phyloP scores from a whole-genome alignment of 75 land plant species.

The Pinus tabuliformis region DNA sequence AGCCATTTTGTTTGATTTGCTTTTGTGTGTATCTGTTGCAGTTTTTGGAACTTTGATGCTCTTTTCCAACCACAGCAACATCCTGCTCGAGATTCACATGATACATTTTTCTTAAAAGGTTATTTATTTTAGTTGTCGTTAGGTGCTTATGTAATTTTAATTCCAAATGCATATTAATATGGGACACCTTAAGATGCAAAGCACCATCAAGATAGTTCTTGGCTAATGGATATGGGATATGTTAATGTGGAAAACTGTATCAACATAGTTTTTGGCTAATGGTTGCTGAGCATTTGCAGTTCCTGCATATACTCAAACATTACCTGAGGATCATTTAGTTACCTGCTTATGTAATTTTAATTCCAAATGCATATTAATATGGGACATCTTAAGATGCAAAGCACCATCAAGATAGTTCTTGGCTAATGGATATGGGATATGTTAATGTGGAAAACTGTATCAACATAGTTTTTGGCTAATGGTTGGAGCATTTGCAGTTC shows the following conservation, averaged over 20 bases:
- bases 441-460: background rate
- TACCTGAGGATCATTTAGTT: background rate
- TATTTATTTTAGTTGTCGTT: background rate
- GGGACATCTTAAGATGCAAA: conserved; percentile 1
- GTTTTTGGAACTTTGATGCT: conserved; percentile 98
- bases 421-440: background rate
- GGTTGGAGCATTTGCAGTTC: conserved; percentile 39
- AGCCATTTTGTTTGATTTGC: background rate
- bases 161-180: conserved; percentile 2
- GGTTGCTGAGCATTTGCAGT: conserved; percentile 27
- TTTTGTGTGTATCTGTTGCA: conserved; percentile 19
- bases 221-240: background rate
- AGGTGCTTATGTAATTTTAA: background rate
- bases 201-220: background rate
- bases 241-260: background rate
- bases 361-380: conserved; percentile 2
- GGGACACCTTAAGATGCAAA: background rate
- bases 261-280: background rate
- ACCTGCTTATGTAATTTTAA: background rate
- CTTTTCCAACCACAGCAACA: conserved; percentile 99
- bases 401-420: background rate
- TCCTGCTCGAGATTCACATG: conserved; percentile 99
- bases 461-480: background rate
- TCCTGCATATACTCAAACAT: conserved; percentile 42
- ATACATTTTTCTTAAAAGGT: conserved; percentile 93